A percentile compares a stretch with the other conserved stretches of the same genome.
These are phyloP conservation scores for Podospora conica DNA, from an alignment of 495 filamentous ascomycete genomes.

Conservation along the genomic window DNA sequence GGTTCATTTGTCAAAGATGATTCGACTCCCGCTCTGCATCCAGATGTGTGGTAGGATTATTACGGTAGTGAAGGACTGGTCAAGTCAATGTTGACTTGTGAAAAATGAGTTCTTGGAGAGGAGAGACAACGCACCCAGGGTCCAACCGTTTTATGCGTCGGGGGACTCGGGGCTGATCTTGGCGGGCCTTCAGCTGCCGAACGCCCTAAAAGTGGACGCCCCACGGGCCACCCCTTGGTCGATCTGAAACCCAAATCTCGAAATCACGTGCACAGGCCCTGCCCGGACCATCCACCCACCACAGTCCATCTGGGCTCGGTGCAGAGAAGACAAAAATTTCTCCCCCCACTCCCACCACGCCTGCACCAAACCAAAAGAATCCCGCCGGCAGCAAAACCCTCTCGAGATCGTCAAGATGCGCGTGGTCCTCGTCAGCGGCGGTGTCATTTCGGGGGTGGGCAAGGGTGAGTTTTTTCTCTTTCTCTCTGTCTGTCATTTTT, in stretches of 20 bases:
- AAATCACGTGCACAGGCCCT: neutral
- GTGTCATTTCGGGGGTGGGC: constrained; percentile 18
- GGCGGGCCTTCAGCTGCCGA: neutral
- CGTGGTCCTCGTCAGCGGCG: constrained; percentile 20
- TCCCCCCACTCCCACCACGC: neutral
- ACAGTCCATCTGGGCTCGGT: neutral
- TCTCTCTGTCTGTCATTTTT: neutral
- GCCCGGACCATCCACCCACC: no score
- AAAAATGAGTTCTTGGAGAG: no score
- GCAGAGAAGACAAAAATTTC: neutral
- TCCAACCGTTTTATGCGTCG: neutral
- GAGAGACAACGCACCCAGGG: neutral
- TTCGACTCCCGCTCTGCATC: neutral
- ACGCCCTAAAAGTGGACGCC: neutral
- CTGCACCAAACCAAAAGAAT: neutral
- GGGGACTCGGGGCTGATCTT: neutral
- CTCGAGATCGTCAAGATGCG: constrained; percentile 15
- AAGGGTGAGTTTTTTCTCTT: neutral
- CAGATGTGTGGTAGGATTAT: neutral
- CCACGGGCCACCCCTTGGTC: neutral
- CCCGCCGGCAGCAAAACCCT: neutral
- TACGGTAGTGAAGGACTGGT: neutral
- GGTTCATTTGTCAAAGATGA: neutral
- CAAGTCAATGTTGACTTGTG: neutral
- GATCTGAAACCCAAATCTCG: neutral